These are phyloP conservation scores for Chrysosporium queenslandicum DNA, from an alignment of 2,329 filamentous ascomycete genomes.

Conservation along the genomic window DNA sequence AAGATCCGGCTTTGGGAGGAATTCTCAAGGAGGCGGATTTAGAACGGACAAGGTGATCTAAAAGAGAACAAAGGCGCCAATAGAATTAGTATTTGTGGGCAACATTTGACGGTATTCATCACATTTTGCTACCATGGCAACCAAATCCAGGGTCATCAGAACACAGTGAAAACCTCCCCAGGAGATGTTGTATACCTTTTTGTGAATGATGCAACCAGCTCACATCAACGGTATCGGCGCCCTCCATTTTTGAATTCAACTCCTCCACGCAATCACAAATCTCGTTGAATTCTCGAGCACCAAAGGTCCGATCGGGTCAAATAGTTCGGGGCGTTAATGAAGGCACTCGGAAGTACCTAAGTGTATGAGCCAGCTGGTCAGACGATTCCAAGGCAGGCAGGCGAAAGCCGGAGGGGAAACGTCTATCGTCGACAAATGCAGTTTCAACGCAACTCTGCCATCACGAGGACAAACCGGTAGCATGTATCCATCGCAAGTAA, in stretches of 20 bases:
- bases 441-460: neutral
- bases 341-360: neutral
- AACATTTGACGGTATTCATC: neutral
- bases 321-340: neutral
- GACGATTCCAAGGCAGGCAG: neutral
- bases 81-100: neutral
- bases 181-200: conserved; percentile 53
- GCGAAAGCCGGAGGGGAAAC: neutral
- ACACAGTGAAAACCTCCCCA: neutral
- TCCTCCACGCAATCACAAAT: neutral
- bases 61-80: neutral
- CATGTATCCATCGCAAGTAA: conserved; percentile 3
- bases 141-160: neutral
- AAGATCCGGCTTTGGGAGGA: neutral
- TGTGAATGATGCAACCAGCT: conserved; percentile 81
- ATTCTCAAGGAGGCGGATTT: conserved; percentile 27
- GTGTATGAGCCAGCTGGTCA: neutral
- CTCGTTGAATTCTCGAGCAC: neutral
- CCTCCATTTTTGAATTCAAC: conserved; percentile 51
- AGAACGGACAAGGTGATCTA: conserved; percentile 30
- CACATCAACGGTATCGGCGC: conserved; percentile 72
- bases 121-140: too few species aligned
- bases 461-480: neutral
- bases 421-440: neutral
- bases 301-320: neutral